These are phyloP conservation scores for Trametes cubensis DNA, from an alignment of 768 basidiomycete species.

Conservation along the genomic window DNA sequence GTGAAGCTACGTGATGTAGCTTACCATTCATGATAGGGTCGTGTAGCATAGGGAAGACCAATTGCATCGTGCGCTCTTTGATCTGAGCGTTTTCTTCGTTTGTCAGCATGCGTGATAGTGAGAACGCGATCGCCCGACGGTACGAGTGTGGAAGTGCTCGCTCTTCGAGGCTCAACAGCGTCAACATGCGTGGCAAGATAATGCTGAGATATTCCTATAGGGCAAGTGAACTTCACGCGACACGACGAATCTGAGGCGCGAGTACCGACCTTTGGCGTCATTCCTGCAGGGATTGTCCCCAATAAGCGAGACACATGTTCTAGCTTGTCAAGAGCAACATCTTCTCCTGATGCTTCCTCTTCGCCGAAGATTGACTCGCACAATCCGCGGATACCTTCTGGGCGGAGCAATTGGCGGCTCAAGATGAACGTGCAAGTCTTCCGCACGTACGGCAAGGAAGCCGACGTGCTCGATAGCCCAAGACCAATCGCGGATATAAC, in stretches of 20 bases:
- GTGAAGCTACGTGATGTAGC: not conserved
- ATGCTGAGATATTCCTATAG: slow-evolving; percentile 61
- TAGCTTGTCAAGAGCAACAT: slow-evolving; percentile 66
- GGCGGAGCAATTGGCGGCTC: slow-evolving; percentile 69
- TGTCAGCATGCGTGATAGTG: slow-evolving; percentile 65
- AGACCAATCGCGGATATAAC: slow-evolving; percentile 65
- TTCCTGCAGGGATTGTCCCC: slow-evolving; percentile 58
- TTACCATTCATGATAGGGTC: slow-evolving; percentile 13
- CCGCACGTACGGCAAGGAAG: slow-evolving; percentile 52
- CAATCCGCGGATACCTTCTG: slow-evolving; percentile 70
- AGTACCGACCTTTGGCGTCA: slow-evolving; percentile 54
- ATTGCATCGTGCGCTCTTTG: slow-evolving; percentile 34
- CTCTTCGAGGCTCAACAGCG: slow-evolving; percentile 45
- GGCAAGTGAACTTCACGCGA: slow-evolving; percentile 1
- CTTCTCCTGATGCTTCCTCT: slow-evolving; percentile 50
- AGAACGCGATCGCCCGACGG: slow-evolving; percentile 65
- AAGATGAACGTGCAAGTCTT: slow-evolving; percentile 66
- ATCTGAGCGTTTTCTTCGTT: slow-evolving; percentile 37
- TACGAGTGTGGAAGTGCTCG: slow-evolving; percentile 46
- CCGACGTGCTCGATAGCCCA: slow-evolving; percentile 50
- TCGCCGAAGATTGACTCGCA: slow-evolving; percentile 72
- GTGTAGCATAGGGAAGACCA: slow-evolving; percentile 56
- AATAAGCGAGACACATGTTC: slow-evolving; percentile 72
- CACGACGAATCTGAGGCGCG: not conserved
- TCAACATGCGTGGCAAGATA: slow-evolving; percentile 58